A percentile compares a stretch with the other conserved stretches of the same genome.
Evolutionary conservation across 2,329 filamentous ascomycete genomes (phyloP).

Genomic region (Fusarium temperatum): DNA sequence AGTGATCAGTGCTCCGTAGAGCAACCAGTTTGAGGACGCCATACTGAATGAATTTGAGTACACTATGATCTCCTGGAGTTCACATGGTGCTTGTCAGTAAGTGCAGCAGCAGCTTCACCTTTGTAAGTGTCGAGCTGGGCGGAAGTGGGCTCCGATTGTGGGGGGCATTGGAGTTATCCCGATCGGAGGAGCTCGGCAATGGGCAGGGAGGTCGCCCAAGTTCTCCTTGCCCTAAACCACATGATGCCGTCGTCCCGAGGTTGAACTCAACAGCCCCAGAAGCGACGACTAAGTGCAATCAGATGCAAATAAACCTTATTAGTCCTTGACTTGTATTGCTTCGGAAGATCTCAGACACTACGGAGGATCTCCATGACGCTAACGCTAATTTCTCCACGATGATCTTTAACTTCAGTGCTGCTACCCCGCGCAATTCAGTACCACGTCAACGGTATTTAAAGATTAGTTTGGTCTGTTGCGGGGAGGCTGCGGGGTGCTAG

Average conservation of each 20-base stretch:
- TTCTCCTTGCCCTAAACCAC: neutral
- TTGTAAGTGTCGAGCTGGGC: neutral
- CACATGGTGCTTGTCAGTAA: too few species aligned
- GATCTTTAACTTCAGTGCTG: neutral
- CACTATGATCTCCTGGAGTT: rapidly evolving
- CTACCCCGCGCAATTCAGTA: neutral
- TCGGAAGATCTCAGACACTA: neutral
- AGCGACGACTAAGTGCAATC: neutral
- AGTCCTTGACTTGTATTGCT: neutral
- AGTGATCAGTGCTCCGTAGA: neutral
- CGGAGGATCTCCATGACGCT: neutral
- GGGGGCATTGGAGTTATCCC: neutral
- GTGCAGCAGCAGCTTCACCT: neutral
- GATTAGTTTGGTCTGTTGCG: neutral
- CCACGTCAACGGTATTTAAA: neutral
- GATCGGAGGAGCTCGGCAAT: neutral
- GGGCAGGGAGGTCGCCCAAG: neutral
- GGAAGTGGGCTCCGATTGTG: neutral
- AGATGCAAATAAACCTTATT: neutral
- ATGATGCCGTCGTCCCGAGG: neutral
- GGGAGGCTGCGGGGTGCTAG: too few species aligned
- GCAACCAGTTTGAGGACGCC: neutral
- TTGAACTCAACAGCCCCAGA: neutral
- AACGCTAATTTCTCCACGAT: neutral
- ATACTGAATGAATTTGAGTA: neutral